phyloP scores from a whole-genome alignment of 2,329 filamentous ascomycete species.

The Ophiostoma sp. region DNA sequence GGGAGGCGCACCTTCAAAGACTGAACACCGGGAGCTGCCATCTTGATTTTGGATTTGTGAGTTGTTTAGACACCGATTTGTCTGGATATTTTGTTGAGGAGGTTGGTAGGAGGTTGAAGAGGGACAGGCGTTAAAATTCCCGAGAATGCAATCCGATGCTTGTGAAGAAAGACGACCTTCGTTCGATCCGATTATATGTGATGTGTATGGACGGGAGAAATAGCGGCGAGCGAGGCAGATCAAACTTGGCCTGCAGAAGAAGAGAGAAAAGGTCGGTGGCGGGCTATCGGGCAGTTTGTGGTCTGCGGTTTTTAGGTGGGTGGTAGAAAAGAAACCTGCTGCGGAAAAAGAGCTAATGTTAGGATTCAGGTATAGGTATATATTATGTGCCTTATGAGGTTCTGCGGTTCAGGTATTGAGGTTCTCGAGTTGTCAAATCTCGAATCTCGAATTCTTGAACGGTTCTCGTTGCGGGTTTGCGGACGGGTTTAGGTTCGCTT shows the following conservation, averaged over 20 bases:
- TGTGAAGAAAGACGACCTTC: background rate
- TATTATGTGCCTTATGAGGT: background rate
- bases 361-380: constrained; percentile 9
- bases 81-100: constrained; percentile 3
- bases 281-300: constrained; percentile 9
- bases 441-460: constrained; percentile 7
- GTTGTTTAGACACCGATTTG: constrained; percentile 15
- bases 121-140: background rate
- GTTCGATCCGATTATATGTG: constrained; percentile 11
- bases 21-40: constrained; percentile 82
- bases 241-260: constrained; percentile 18
- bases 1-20: constrained; percentile 74
- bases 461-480: constrained; percentile 16
- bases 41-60: constrained; percentile 48
- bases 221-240: constrained; percentile 1
- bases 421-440: background rate
- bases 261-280: background rate
- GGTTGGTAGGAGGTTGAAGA: background rate
- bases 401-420: background rate
- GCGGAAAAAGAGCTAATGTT: constrained; percentile 18
- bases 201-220: background rate
- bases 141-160: background rate
- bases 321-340: background rate
- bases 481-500: constrained; percentile 14
- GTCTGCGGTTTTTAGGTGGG: constrained; percentile 16